Conservation (phyloP, 495 filamentous ascomycete species). For the Penicillium malachiteum region DNA sequence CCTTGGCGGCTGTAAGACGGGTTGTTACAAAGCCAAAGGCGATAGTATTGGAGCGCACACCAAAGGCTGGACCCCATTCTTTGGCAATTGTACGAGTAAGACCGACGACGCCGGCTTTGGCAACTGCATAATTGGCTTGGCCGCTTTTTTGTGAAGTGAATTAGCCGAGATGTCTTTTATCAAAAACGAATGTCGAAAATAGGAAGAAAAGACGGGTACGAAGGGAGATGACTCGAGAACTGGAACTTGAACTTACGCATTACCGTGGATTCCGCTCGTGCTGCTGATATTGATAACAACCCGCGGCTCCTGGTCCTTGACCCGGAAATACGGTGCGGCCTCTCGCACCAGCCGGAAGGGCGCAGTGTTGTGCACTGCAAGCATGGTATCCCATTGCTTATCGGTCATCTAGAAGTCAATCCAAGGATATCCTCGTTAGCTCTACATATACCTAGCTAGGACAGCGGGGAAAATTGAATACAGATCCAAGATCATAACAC, state of each 20-base stretch:
- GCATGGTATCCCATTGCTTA: slow-evolving; percentile 87
- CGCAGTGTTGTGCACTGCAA: slow-evolving; percentile 75
- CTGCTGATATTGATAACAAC: slow-evolving; percentile 79
- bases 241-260: slow-evolving; percentile 51
- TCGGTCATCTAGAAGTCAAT: slow-evolving; percentile 63
- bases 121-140: slow-evolving; percentile 81
- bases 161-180: background rate
- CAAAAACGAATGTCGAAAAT: too few relatives aligned
- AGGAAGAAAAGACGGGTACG: too few relatives aligned
- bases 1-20: slow-evolving; percentile 75
- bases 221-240: too few relatives aligned
- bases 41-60: slow-evolving; percentile 79
- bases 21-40: slow-evolving; percentile 80
- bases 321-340: slow-evolving; percentile 80
- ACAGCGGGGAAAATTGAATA: background rate
- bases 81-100: slow-evolving; percentile 85
- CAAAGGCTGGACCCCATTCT: slow-evolving; percentile 85
- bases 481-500: background rate
- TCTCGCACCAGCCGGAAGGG: slow-evolving; percentile 80
- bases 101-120: slow-evolving; percentile 77
- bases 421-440: background rate
- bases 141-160: slow-evolving; percentile 40
- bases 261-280: slow-evolving; percentile 78
- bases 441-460: slow-evolving; percentile 1
- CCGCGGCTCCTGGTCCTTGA: slow-evolving; percentile 75